These are phyloP conservation scores for Talaromyces sp. DNA, from an alignment of 2,329 filamentous ascomycete species.

Conservation along the genomic window DNA sequence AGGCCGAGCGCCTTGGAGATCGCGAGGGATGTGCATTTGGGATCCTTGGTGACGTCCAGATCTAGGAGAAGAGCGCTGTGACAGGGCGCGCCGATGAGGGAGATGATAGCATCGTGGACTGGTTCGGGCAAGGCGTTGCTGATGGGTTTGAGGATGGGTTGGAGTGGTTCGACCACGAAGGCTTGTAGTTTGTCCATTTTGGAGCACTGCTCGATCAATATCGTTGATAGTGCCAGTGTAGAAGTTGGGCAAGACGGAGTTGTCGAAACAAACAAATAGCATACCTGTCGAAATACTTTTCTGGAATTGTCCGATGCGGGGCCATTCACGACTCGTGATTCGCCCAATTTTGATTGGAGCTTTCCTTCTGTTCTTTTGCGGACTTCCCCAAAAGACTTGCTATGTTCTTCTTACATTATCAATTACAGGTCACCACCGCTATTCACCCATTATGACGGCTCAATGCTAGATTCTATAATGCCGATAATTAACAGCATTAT, in stretches of 20 bases:
- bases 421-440: neutral
- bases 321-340: neutral
- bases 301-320: neutral
- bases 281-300: neutral
- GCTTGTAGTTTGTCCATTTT: constrained; percentile 41
- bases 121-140: constrained; percentile 69
- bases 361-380: constrained; percentile 1
- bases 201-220: no score
- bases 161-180: constrained; percentile 38
- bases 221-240: neutral
- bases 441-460: neutral
- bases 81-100: constrained; percentile 76
- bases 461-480: constrained; percentile 2
- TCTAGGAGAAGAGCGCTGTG: constrained; percentile 82
- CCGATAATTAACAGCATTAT: neutral
- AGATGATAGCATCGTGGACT: constrained; percentile 67
- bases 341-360: neutral
- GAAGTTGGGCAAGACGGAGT: neutral
- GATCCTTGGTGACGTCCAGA: constrained; percentile 66
- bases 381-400: constrained; percentile 2
- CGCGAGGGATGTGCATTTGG: constrained; percentile 78
- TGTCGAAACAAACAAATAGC: neutral
- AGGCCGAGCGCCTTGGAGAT: constrained; percentile 90
- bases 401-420: neutral
- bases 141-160: constrained; percentile 57